Percentiles rank a stretch among this genome's conserved stretches.
Conservation (phyloP, 345 rosid species). For the Lenwebbia sp. region DNA sequence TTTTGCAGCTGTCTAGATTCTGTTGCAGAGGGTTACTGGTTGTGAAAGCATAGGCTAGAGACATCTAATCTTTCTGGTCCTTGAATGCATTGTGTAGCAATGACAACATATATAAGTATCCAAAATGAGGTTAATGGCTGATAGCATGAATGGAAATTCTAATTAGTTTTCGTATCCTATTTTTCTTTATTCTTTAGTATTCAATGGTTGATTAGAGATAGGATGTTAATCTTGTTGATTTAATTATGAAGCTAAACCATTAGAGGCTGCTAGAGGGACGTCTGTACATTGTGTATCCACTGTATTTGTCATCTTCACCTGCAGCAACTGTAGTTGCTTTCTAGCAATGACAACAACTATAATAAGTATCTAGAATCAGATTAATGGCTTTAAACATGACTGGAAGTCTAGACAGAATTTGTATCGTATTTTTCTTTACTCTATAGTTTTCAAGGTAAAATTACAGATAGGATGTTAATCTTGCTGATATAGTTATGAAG, state of each 20-base stretch:
- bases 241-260: neutral
- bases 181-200: neutral
- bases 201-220: neutral
- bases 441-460: neutral
- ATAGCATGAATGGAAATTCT: neutral
- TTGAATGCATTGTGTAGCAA: neutral
- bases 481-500: neutral
- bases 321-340: neutral
- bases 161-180: neutral
- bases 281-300: neutral
- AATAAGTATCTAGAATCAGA: neutral
- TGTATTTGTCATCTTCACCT: neutral
- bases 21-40: neutral
- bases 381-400: neutral
- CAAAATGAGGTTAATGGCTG: neutral
- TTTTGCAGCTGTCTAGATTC: neutral
- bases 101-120: neutral
- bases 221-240: neutral
- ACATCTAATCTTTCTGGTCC: neutral
- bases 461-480: neutral
- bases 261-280: neutral
- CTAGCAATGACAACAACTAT: neutral
- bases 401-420: neutral
- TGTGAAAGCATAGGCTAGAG: neutral
- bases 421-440: neutral